phyloP scores from a whole-genome alignment of 306 rosid genomes.

The Crataegus laevigata region DNA sequence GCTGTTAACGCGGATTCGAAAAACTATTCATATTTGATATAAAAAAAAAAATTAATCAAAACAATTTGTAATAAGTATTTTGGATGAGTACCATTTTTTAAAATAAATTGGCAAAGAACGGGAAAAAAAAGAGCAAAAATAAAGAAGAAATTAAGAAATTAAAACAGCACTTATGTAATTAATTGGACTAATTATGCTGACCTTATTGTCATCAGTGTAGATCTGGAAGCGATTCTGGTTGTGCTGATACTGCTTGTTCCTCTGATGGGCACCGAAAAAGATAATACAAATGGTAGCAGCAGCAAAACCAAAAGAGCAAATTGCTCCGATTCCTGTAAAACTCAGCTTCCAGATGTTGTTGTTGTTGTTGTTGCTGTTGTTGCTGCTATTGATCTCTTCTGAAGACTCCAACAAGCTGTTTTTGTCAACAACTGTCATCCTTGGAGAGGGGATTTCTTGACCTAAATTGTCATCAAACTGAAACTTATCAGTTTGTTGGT shows the following conservation, averaged over 20 bases:
- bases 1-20: neutral
- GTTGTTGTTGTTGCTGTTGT: neutral
- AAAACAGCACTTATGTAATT: neutral
- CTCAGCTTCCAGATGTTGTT: slow-evolving; percentile 64
- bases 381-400: slow-evolving; percentile 11
- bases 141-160: neutral
- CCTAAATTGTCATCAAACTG: neutral
- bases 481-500: slow-evolving; percentile 17
- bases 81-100: neutral
- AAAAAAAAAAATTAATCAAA: no score
- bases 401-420: slow-evolving; percentile 11
- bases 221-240: slow-evolving; percentile 59
- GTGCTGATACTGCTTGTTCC: slow-evolving; percentile 21
- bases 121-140: neutral
- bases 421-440: slow-evolving; percentile 24
- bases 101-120: neutral
- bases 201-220: slow-evolving; percentile 69
- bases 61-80: no score
- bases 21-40: no score
- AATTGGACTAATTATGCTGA: neutral
- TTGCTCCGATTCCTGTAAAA: slow-evolving; percentile 75
- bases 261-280: slow-evolving; percentile 48
- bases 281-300: slow-evolving; percentile 75
- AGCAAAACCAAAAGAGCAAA: slow-evolving; percentile 78
- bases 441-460: slow-evolving; percentile 33